Base-by-base conservation (phyloP, 192 early-diverging fungal species). In the Phlyctochytrium bullatum region DNA sequence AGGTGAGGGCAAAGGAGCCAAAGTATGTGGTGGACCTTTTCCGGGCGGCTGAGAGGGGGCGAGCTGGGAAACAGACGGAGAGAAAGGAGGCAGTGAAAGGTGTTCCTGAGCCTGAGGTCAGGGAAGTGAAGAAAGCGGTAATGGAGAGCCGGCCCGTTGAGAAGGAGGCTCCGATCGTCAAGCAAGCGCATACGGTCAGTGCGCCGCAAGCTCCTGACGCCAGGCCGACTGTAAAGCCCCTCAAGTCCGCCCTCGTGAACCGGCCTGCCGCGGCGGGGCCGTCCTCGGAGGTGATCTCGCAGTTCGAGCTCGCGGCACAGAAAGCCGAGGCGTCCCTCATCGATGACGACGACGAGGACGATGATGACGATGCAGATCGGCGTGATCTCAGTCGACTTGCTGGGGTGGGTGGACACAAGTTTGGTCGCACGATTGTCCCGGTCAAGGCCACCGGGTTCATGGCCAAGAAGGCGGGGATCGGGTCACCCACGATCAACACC, bases 401-500 rank as follows among this genome's bases (percentile, higher is more conserved):
- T 47, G 20, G 6, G 40, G 40, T 57, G 25, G 6, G 25, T 10
- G 54, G 6, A 10, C 12, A 57, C 10, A 10, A 27, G 4, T 57
- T 57, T 28, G 54, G 54, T 6, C 10, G 54, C 4, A 57, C 54
- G 4, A 57, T 57, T 24, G 54, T 57, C 27, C 20, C 54, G 10
- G 54, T 57, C 20, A 57, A 57, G 54, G 54, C 54, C 12, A 57
- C 16, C 10, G 54, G 54, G 10, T 47, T 47, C 20, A 20, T 47
- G 10, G 6, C 40, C 6, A 47, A 47, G 40, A 47, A 47, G 40
- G 12, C 25, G 4, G 54, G 54, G 4, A 31, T 66, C 20, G 56
- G 69, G 1, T 79, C 77, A 0, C 83, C 83, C 2, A 85, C 83
- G 0, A 80, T 85, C 67, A 81, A 83, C 59, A 85, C 83, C 2